Percentiles rank a stretch among this genome's conserved stretches.
These are phyloP conservation scores for Diaporthe nobilis DNA, from an alignment of 2,329 filamentous ascomycete species.

Conservation along the genomic window DNA sequence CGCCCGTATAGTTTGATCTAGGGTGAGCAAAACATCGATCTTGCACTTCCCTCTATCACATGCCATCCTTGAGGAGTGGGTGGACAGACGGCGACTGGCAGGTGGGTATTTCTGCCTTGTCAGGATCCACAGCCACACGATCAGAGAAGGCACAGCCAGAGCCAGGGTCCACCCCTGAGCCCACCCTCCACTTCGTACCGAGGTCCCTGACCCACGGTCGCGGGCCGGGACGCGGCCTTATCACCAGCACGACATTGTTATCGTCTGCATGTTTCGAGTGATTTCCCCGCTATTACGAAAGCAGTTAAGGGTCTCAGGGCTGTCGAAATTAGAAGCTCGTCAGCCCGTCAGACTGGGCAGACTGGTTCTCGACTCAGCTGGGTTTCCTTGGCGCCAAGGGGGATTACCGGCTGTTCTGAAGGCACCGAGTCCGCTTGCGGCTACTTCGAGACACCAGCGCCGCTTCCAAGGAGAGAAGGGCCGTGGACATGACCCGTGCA, in stretches of 20 bases:
- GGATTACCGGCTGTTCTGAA: constrained; percentile 6
- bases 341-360: constrained; percentile 7
- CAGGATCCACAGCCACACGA: not conserved
- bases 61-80: not conserved
- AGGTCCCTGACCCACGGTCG: constrained; percentile 11
- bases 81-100: not conserved
- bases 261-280: constrained; percentile 3
- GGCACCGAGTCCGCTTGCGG: constrained; percentile 17
- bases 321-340: not conserved
- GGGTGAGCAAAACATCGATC: not conserved
- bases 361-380: not conserved
- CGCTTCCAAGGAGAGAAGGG: constrained; percentile 6
- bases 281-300: not conserved
- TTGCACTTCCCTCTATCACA: not conserved
- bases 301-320: not conserved
- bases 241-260: constrained; percentile 23
- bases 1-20: not conserved
- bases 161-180: constrained; percentile 12
- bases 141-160: not conserved
- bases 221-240: constrained; percentile 9
- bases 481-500: not conserved
- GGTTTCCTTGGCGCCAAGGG: constrained; percentile 17
- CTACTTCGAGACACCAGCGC: constrained; percentile 25
- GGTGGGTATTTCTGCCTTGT: not conserved
- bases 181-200: not conserved